A percentile compares a stretch with the other conserved stretches of the same genome.
Conservation (phyloP, 306 rosid species). For the Rosa rugosa region DNA sequence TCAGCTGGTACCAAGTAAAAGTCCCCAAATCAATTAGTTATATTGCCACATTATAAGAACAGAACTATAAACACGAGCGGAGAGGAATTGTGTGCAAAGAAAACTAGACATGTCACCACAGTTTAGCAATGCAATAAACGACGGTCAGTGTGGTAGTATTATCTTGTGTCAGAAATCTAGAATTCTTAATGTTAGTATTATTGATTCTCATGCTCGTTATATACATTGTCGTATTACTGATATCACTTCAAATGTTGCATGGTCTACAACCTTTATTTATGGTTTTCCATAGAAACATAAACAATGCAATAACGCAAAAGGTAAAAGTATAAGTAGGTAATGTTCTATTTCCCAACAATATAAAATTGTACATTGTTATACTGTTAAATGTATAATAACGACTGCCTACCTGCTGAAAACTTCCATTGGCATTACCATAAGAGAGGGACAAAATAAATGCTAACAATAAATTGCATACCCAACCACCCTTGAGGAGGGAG, state of each 20-base stretch:
- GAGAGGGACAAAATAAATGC: not conserved
- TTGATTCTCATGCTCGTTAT: too few species aligned
- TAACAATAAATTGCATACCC: not conserved
- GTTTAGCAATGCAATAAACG: not conserved
- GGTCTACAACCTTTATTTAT: too few species aligned
- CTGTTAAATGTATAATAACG: not conserved
- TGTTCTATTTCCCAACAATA: not conserved
- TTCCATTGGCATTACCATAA: not conserved
- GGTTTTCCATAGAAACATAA: too few species aligned
- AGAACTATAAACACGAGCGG: not conserved
- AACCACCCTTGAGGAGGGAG: not conserved
- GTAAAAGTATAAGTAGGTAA: not conserved
- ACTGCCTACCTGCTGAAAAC: not conserved
- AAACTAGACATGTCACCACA: not conserved
- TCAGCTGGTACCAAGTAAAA: conserved; percentile 46
- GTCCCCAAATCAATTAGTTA: not conserved
- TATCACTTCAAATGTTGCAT: too few species aligned
- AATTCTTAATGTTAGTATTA: not conserved
- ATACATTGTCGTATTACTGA: too few species aligned
- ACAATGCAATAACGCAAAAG: too few species aligned
- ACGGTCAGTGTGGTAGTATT: not conserved
- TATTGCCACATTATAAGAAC: not conserved
- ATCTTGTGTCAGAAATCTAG: too few species aligned
- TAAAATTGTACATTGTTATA: not conserved
- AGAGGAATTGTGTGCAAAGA: not conserved